Evolutionary conservation across 352 stramenopile genomes (phyloP).

Genomic region (Phytopythium kandeliae): DNA sequence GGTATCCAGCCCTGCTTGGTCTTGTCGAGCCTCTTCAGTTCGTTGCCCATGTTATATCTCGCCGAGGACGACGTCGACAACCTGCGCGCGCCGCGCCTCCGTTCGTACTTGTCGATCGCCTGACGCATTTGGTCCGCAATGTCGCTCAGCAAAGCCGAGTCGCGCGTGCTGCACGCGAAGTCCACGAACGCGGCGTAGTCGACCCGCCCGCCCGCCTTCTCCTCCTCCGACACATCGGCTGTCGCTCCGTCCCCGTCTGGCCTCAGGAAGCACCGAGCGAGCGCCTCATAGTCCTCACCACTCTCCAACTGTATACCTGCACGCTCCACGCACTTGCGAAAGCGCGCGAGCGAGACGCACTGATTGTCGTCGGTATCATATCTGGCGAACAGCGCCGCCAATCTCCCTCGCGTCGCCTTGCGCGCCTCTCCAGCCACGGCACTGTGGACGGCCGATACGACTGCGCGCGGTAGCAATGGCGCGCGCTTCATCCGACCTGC

Average conservation of each 20-base stretch:
- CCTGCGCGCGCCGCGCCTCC: conserved; percentile 23
- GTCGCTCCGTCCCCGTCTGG: conserved; percentile 2
- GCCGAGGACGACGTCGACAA: conserved; percentile 26
- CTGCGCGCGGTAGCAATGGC: conserved; percentile 31
- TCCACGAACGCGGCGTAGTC: conserved; percentile 60
- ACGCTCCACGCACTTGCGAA: conserved; percentile 57
- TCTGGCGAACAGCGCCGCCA: conserved; percentile 41
- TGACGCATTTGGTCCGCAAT: conserved; percentile 39
- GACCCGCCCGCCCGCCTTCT: conserved; percentile 17
- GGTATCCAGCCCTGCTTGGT: conserved; percentile 46
- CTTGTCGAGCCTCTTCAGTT: conserved; percentile 52
- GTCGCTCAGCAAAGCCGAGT: conserved; percentile 55
- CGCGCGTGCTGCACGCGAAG: conserved; percentile 59
- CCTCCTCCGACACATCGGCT: conserved; percentile 5
- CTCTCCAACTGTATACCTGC: conserved; percentile 42
- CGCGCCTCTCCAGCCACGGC: conserved; percentile 39
- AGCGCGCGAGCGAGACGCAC: conserved; percentile 30
- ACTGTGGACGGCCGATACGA: conserved; percentile 50
- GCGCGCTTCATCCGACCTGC: conserved; percentile 42
- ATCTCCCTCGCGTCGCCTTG: conserved; percentile 29
- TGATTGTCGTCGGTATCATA: conserved; percentile 37
- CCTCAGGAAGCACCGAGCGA: conserved; percentile 38
- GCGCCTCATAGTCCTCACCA: conserved; percentile 20
- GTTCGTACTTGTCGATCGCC: conserved; percentile 43
- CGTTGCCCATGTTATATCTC: conserved; percentile 34